Conservation (phyloP, 495 filamentous ascomycete genomes). For the Aspergillus nanangensis region DNA sequence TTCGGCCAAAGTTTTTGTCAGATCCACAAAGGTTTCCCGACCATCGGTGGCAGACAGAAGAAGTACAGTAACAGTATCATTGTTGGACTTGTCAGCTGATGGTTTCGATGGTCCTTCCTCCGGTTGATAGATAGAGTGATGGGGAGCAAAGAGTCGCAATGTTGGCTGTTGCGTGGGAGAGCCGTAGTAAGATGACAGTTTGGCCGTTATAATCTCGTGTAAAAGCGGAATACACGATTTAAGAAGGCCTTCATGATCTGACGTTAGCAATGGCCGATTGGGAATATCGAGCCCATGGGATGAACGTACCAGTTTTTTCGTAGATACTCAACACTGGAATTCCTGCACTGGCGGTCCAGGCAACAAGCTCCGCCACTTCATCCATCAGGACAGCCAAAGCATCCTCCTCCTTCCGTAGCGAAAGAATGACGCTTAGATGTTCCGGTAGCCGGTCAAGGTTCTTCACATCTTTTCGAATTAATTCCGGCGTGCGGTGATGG, state of each 20-base stretch:
- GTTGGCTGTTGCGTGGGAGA: slow-evolving; percentile 52
- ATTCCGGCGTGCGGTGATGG: slow-evolving; percentile 88
- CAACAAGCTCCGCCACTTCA: slow-evolving; percentile 82
- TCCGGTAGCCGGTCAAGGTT: slow-evolving; percentile 65
- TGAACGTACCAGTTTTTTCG: slow-evolving; percentile 72
- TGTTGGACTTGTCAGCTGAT: slow-evolving; percentile 12
- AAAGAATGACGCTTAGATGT: slow-evolving; percentile 85
- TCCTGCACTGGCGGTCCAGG: slow-evolving; percentile 85
- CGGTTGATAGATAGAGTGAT: slow-evolving; percentile 40
- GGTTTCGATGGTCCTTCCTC: neutral
- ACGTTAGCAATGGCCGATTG: neutral
- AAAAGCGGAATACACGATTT: slow-evolving; percentile 79
- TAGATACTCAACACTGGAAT: slow-evolving; percentile 85
- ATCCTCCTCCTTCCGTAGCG: slow-evolving; percentile 64
- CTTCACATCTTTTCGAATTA: slow-evolving; percentile 85
- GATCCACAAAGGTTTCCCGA: slow-evolving; percentile 86
- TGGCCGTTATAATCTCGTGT: slow-evolving; percentile 65
- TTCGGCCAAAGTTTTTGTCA: slow-evolving; percentile 89
- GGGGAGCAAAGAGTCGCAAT: slow-evolving; percentile 72
- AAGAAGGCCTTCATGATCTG: slow-evolving; percentile 58
- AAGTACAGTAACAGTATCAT: slow-evolving; percentile 67
- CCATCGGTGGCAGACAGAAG: slow-evolving; percentile 86
- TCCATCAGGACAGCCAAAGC: slow-evolving; percentile 78
- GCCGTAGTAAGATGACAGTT: slow-evolving; percentile 82
- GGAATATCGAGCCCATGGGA: neutral